Base-by-base conservation (phyloP, 495 filamentous ascomycete species). In the Podospora bellae-mahoneyi region DNA sequence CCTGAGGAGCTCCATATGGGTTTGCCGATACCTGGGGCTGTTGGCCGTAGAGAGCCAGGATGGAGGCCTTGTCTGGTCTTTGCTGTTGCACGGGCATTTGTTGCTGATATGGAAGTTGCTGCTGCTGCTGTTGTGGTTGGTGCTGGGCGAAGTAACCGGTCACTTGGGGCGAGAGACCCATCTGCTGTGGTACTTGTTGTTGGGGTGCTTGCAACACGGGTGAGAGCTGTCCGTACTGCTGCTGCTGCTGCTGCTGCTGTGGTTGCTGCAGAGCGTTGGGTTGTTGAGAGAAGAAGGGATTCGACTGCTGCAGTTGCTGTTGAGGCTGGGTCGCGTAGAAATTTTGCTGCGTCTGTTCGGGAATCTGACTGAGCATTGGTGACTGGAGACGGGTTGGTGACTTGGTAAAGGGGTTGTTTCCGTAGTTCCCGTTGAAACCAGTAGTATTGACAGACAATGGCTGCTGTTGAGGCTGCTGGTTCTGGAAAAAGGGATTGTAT, bases 31-130 rank as follows among this genome's bases (percentile, higher is more conserved):
- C 80, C n/a, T 92, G 90, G 18, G 91, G 87, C 64, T 92, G 87
- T 65, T 92, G 84, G 76, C 89, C 90, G 79, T 94, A 99, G 5
- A 99, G 79, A 15, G 93, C 91, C 68, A 99, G 85, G 71, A 99
- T 98, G 60, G 88, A 89, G 13, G 86, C 87, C 71, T 96, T 99
- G 74, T 97, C 88, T 1, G 83, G 73, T 55, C 79, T 76, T 64
- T 81, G 82, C 10, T 74, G 69, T 19, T 66, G 68, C 18, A 65
- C 69, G 30, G 70, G 75, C 39, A 78, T 79, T 57, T 77, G 75
- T 7, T 72, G 74, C 19, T 76, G 58, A 16, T 75, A 48, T 48
- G 9, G 13, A 13, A 16, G 71, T 32, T 28, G 59, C n/a, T 75
- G 77, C 59, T 75, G 77, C 59, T 76, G 77, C 15, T 72, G 69